Base-by-base conservation (phyloP, 2,329 filamentous ascomycete genomes). In the Ampelomyces quisqualis region DNA sequence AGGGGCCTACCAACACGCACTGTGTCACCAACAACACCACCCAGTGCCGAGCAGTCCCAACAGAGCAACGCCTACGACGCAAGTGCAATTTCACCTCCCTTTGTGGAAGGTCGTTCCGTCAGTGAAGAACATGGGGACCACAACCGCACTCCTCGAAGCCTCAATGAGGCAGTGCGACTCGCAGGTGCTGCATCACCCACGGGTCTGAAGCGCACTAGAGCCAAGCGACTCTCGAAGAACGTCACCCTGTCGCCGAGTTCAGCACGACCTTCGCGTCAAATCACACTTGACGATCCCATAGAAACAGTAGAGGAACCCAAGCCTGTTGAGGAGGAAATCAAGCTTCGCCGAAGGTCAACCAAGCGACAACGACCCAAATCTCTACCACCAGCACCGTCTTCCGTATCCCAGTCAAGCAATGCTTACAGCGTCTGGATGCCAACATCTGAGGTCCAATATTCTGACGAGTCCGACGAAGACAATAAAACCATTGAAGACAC, bases 401-500 rank as follows among this genome's bases (percentile, higher is more conserved):
- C 38, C 9, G 38, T 61, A 33, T 58, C 60, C 36, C 47, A 54
- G 19, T 53, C 55, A 47, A 62, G 62, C 40, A 71, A 70, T 49
- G 69, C 68, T 32, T 76, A 72, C 55, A 73, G 68, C 36, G 74
- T 77, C 9, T 77, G 74, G 74, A 64, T 76, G 56, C 74, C 74
- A 18, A 57, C 65, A 3, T 71, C 70, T 3, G 67, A 71, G 27
- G 47, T 58, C 7, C 56, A 68, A 6, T 43, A 58, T 34, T 66
- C 60, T 5, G 64, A 67, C 33, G 59, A 67, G 43, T 64, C 60
- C 27, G 62, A 65, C 15, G 58, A 64, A 17, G 64, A 64, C 38
- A 47, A 56, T 3, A 43, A 47, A 4, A 55, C 53, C 28, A 35
- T 52, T 7, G 49, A 51, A 21, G 51, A 54, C 9, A 49, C 47